Conservation (phyloP, 805 yeast species). For the Candida glaebosa region DNA sequence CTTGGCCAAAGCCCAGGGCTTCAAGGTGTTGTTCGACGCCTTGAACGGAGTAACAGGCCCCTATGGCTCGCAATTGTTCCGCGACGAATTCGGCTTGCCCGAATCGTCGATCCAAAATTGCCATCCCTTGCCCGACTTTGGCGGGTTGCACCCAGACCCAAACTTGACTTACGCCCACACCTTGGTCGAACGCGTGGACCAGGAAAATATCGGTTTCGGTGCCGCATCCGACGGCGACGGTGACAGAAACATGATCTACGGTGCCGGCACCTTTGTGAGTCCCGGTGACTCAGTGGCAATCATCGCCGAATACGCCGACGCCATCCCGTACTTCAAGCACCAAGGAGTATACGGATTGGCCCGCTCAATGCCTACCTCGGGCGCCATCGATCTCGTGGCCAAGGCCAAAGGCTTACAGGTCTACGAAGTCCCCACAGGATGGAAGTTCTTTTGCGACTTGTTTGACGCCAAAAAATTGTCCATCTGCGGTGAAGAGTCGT, state of each 20-base stretch:
- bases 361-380: slow-evolving; percentile 95
- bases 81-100: slow-evolving; percentile 81
- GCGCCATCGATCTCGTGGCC: slow-evolving; percentile 91
- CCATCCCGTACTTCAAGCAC: slow-evolving; percentile 86
- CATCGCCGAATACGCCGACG: slow-evolving; percentile 86
- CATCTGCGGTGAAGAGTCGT: slow-evolving; percentile 97
- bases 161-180: slow-evolving; percentile 91
- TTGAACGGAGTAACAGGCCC: slow-evolving; percentile 97
- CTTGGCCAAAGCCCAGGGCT: slow-evolving; percentile 50
- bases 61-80: slow-evolving; percentile 80
- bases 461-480: slow-evolving; percentile 91
- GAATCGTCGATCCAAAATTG: slow-evolving; percentile 70
- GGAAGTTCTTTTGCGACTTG: slow-evolving; percentile 96
- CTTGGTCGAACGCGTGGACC: slow-evolving; percentile 82
- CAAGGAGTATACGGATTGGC: slow-evolving; percentile 91
- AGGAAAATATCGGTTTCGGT: slow-evolving; percentile 80
- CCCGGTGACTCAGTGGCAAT: slow-evolving; percentile 99
- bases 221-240: slow-evolving; percentile 99
- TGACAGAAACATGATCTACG: slow-evolving; percentile 98
- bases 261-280: slow-evolving; percentile 89
- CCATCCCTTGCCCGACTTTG: slow-evolving; percentile 83
- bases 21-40: slow-evolving; percentile 81
- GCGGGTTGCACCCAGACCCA: slow-evolving; percentile 98
- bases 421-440: slow-evolving; percentile 98
- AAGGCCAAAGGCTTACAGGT: slow-evolving; percentile 64